Conservation (phyloP, 176 grass and related monocot genomes). For the Miscanthus lutarioriparius region DNA sequence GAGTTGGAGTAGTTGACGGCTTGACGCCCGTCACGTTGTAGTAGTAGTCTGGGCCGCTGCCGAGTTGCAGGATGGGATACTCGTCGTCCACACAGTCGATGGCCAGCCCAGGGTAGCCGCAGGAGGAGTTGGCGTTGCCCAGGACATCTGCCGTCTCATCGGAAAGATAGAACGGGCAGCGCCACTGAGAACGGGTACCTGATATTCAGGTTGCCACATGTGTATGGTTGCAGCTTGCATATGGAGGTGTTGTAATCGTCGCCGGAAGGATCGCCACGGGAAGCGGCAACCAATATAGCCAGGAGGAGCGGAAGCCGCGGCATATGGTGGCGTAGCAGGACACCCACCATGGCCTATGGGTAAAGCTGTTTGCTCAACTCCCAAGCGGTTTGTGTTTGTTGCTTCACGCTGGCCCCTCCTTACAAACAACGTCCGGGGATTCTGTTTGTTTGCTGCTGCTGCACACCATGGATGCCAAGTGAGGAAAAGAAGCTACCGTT, state of each 20-base stretch:
- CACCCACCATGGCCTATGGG: background rate
- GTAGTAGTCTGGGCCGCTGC: accelerated
- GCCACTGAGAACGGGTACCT: background rate
- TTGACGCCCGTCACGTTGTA: conserved; percentile 3
- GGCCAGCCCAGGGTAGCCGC: conserved; percentile 21
- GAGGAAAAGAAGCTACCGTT: too few relatives aligned
- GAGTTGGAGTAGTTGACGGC: background rate
- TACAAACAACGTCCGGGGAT: too few relatives aligned
- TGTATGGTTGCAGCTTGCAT: background rate
- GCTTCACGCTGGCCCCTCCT: too few relatives aligned
- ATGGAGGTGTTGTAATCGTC: background rate
- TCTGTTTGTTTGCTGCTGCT: too few relatives aligned
- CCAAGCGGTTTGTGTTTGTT: too few relatives aligned
- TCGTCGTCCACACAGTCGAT: background rate
- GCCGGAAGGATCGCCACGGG: background rate
- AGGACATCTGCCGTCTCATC: background rate
- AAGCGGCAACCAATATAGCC: background rate
- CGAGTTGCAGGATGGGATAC: background rate
- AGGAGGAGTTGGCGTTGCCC: background rate
- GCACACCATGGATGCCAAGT: too few relatives aligned
- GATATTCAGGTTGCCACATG: background rate
- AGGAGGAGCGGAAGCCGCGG: background rate
- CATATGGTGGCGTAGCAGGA: background rate
- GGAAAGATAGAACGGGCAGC: background rate
- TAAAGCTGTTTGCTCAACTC: background rate